Base-by-base conservation (phyloP, 2,329 filamentous ascomycete genomes). In the Ophiostoma sp. region DNA sequence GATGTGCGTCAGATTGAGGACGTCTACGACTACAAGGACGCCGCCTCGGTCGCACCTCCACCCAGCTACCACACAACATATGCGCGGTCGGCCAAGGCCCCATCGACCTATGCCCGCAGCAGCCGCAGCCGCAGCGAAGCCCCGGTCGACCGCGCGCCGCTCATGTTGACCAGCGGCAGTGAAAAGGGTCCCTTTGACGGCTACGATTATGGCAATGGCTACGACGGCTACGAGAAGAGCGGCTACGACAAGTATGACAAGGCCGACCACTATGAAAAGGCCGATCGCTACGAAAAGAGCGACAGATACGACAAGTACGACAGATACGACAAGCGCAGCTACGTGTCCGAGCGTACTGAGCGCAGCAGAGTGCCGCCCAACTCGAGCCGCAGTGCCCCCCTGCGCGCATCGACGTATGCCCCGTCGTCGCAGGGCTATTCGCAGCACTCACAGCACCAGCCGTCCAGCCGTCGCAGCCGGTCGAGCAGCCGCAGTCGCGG, bases 281-380 rank as follows among this genome's bases (percentile, higher is more conserved):
- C 11, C 27, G 27, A 27, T 23, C 52, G 57, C 54, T 64, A 64
- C 31, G 60, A 64, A 5, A 64, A 64, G 33, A 20, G 31, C 57
- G 57, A 31, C n/a, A 27, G 52, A 8, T 41, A 41, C 39, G 39
- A 48, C n/a, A 57, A 57, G 33, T 11, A 20, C 15, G 60, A 65
- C 60, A 13, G 20, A 13, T 67, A 67, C 65, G 65, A 67, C 65
- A 67, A 67, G n/a, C 23, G 35, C 27, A 81, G 80, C 48, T 84
- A 82, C 71, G 79, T 82, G 68, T 84, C 83, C 13, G 67, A 0
- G 69, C 79, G 27, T 79, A 79, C 23, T 74, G 44, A 67, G 52
- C 67, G 39, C 52, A 69, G 69, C 57, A 69, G 73, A 0, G 60
- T 71, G 8, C 73, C 72, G 2, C 73, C 73, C 20, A 76, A 76